Conservation (phyloP, 495 filamentous ascomycete genomes). For the Hyaloscypha finlandica region DNA sequence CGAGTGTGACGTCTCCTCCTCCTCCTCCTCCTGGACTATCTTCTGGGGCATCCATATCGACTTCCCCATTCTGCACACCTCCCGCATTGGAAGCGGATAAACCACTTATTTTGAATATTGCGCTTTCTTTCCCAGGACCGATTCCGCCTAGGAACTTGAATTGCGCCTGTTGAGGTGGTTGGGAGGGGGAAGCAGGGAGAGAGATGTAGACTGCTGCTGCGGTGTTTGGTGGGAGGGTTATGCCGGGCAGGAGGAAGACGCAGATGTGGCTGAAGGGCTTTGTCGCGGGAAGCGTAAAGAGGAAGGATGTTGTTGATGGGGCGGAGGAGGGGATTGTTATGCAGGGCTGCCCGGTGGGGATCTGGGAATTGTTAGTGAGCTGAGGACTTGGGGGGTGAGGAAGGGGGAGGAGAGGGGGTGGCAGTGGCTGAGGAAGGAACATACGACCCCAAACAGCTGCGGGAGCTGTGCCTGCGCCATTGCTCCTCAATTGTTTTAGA, state of each 20-base stretch:
- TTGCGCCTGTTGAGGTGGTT: slow-evolving; percentile 42
- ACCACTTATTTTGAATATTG: slow-evolving; percentile 72
- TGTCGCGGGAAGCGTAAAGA: slow-evolving; percentile 45
- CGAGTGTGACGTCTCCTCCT: slow-evolving; percentile 60
- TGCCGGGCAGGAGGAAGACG: slow-evolving; percentile 85
- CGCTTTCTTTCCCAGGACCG: slow-evolving; percentile 82
- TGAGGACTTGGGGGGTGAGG: not conserved
- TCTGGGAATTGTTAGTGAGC: slow-evolving; percentile 8
- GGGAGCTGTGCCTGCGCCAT: slow-evolving; percentile 27
- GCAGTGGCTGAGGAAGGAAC: slow-evolving; percentile 19
- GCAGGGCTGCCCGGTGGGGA: slow-evolving; percentile 52
- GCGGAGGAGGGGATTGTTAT: slow-evolving; percentile 45
- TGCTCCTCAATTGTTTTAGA: not conserved
- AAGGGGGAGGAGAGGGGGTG: no score
- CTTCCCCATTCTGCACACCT: slow-evolving; percentile 38
- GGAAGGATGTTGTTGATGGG: slow-evolving; percentile 41
- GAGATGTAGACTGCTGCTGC: slow-evolving; percentile 89
- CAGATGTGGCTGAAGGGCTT: slow-evolving; percentile 72
- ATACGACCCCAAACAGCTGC: slow-evolving; percentile 29
- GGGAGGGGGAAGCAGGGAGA: slow-evolving; percentile 49
- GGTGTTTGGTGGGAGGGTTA: slow-evolving; percentile 68
- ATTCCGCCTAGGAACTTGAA: slow-evolving; percentile 88
- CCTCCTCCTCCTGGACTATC: slow-evolving; percentile 20
- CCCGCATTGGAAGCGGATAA: slow-evolving; percentile 34
- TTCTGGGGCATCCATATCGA: slow-evolving; percentile 31